Evolutionary conservation across 306 rosid species (phyloP).

Genomic region (Vicia villosa): DNA sequence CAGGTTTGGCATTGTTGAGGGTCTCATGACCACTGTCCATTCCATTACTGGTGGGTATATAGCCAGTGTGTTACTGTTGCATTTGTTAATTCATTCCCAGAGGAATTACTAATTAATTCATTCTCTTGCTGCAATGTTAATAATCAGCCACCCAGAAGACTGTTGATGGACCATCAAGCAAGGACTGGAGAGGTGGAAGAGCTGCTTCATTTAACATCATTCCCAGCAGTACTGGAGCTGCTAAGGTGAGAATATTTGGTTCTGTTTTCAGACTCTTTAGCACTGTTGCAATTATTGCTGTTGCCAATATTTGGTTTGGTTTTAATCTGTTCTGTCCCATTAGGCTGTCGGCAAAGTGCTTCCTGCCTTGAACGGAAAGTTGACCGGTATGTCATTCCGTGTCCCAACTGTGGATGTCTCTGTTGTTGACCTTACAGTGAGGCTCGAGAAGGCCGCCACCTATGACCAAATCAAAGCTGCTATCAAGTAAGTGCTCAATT

Average conservation of each 20-base stretch:
- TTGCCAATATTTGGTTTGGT: not conserved
- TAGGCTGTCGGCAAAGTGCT: slow-evolving; percentile 83
- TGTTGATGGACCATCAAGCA: slow-evolving; percentile 85
- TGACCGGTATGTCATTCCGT: slow-evolving; percentile 88
- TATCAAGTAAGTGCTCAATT: slow-evolving; percentile 59
- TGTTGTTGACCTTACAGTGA: slow-evolving; percentile 80
- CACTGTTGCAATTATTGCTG: not conserved
- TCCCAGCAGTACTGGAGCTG: slow-evolving; percentile 97
- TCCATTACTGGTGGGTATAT: slow-evolving; percentile 70
- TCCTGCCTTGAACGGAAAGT: slow-evolving; percentile 72
- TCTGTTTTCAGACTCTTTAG: not conserved
- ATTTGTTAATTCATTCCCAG: not conserved
- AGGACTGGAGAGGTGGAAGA: slow-evolving; percentile 98
- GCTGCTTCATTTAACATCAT: slow-evolving; percentile 93
- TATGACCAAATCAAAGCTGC: slow-evolving; percentile 67
- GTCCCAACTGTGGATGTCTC: slow-evolving; percentile 84
- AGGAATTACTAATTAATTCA: not conserved
- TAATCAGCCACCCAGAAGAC: slow-evolving; percentile 84
- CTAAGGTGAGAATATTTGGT: slow-evolving; percentile 56
- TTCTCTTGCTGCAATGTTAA: not conserved
- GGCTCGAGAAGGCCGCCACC: slow-evolving; percentile 60
- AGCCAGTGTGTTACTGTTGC: not conserved
- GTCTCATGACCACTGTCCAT: slow-evolving; percentile 85
- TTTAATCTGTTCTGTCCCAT: not conserved
- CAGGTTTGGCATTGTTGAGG: slow-evolving; percentile 86